These are phyloP conservation scores for Suhomyces choctaworum DNA, from an alignment of 1,139 yeast species.

Conservation along the genomic window DNA sequence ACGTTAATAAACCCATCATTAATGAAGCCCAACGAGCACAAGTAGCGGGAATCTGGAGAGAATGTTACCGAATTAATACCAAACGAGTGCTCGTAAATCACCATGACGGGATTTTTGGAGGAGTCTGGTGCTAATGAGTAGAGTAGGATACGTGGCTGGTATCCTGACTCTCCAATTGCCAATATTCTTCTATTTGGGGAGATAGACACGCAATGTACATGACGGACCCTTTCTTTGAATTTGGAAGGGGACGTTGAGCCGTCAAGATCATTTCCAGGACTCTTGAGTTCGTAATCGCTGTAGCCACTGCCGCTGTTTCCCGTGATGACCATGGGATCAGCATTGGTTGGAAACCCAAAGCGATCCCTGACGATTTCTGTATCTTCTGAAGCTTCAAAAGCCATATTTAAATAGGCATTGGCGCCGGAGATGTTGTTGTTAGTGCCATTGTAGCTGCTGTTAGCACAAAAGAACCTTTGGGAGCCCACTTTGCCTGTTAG, in stretches of 20 bases:
- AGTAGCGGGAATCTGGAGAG: slow-evolving; percentile 53
- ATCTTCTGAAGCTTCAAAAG: slow-evolving; percentile 9
- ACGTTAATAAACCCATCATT: slow-evolving; percentile 66
- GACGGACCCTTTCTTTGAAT: slow-evolving; percentile 48
- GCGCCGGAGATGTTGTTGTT: slow-evolving; percentile 16
- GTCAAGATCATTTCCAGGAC: slow-evolving; percentile 3
- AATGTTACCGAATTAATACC: slow-evolving; percentile 59
- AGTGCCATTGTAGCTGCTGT: slow-evolving; percentile 17
- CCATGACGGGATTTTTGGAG: slow-evolving; percentile 47
- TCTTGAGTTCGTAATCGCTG: slow-evolving; percentile 5
- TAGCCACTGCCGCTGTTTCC: slow-evolving; percentile 15
- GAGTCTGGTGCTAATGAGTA: slow-evolving; percentile 58
- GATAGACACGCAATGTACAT: slow-evolving; percentile 55
- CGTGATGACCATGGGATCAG: slow-evolving; percentile 28
- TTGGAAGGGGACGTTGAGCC: slow-evolving; percentile 29
- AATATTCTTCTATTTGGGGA: slow-evolving; percentile 53
- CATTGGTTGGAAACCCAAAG: slow-evolving; percentile 33
- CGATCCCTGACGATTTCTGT: slow-evolving; percentile 25
- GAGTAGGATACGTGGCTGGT: slow-evolving; percentile 60
- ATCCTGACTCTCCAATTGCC: slow-evolving; percentile 70
- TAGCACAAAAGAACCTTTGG: slow-evolving; percentile 57
- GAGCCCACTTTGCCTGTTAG: slow-evolving; percentile 17
- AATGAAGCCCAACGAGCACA: slow-evolving; percentile 61
- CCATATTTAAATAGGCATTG: slow-evolving; percentile 36
- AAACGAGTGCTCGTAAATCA: slow-evolving; percentile 61